Conservation (phyloP, 2,329 filamentous ascomycete genomes). For the Reticulascus tulasneorum region DNA sequence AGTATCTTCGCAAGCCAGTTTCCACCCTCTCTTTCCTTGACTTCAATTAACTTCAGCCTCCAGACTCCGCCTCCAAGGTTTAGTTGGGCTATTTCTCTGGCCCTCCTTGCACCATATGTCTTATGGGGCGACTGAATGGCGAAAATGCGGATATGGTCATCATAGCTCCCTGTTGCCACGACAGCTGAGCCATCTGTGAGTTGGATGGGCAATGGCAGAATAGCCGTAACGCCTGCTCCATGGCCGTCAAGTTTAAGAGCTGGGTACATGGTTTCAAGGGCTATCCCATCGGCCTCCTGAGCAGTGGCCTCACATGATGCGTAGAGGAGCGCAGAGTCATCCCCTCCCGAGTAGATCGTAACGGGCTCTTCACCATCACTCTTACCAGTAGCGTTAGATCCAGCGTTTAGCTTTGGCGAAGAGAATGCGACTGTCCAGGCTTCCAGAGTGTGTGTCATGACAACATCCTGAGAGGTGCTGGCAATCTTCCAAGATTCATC, state of each 20-base stretch:
- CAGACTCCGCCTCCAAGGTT: constrained; percentile 81
- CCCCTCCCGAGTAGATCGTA: constrained; percentile 66
- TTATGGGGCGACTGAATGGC: constrained; percentile 38
- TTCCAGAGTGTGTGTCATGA: constrained; percentile 56
- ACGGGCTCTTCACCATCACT: constrained; percentile 19
- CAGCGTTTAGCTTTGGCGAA: constrained; percentile 17
- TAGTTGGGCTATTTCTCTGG: constrained; percentile 55
- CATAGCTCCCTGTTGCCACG: constrained; percentile 85
- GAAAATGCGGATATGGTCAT: constrained; percentile 74
- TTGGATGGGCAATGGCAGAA: constrained; percentile 61
- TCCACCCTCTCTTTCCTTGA: constrained; percentile 19
- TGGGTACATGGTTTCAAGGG: constrained; percentile 12
- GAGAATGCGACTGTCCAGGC: constrained; percentile 71
- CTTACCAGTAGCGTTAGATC: constrained; percentile 4
- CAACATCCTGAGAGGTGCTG: constrained; percentile 27
- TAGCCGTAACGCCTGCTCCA: constrained; percentile 81
- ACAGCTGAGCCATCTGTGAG: constrained; percentile 45
- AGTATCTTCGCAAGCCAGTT: constrained; percentile 48
- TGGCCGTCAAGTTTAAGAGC: constrained; percentile 40
- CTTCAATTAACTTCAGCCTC: constrained; percentile 64
- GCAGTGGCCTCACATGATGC: constrained; percentile 25
- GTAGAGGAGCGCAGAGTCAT: constrained; percentile 63
- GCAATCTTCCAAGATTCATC: constrained; percentile 36
- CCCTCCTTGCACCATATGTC: constrained; percentile 36
- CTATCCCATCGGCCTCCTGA: constrained; percentile 2